Evolutionary conservation across 805 yeast genomes (phyloP).

Genomic region (Candida boleticola): DNA sequence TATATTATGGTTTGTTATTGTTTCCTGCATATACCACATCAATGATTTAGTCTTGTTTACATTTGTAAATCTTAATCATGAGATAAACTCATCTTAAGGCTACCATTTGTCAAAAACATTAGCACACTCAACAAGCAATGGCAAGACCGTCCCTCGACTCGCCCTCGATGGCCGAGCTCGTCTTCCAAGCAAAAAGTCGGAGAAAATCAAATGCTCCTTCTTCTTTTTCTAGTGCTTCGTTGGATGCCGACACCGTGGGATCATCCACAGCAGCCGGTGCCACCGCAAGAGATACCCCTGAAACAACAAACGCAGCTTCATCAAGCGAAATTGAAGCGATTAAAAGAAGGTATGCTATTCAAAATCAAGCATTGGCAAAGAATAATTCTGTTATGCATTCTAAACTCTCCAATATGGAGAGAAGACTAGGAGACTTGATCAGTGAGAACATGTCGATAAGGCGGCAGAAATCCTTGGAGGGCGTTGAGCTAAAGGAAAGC

Average conservation of each 20-base stretch:
- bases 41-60: slow-evolving; percentile 4
- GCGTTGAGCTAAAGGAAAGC: slow-evolving; percentile 25
- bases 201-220: neutral
- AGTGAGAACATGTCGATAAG: slow-evolving; percentile 48
- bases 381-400: slow-evolving; percentile 53
- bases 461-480: slow-evolving; percentile 28
- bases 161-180: slow-evolving; percentile 13
- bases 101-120: neutral
- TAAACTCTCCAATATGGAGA: slow-evolving; percentile 53
- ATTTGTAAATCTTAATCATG: neutral
- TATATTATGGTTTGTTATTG: too few species aligned
- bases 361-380: slow-evolving; percentile 60
- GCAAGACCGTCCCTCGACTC: slow-evolving; percentile 19
- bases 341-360: slow-evolving; percentile 35
- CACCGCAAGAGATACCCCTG: too few species aligned
- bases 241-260: neutral
- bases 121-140: too few species aligned
- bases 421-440: slow-evolving; percentile 45
- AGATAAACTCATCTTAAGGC: neutral
- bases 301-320: too few species aligned
- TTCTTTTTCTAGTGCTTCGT: too few species aligned
- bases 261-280: neutral
- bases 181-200: slow-evolving; percentile 6
- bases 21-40: neutral
- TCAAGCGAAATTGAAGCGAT: slow-evolving; percentile 14